A percentile compares a stretch with the other conserved stretches of the same genome.
Conservation (phyloP, 2,329 filamentous ascomycete species). For the Fusarium paranaense region DNA sequence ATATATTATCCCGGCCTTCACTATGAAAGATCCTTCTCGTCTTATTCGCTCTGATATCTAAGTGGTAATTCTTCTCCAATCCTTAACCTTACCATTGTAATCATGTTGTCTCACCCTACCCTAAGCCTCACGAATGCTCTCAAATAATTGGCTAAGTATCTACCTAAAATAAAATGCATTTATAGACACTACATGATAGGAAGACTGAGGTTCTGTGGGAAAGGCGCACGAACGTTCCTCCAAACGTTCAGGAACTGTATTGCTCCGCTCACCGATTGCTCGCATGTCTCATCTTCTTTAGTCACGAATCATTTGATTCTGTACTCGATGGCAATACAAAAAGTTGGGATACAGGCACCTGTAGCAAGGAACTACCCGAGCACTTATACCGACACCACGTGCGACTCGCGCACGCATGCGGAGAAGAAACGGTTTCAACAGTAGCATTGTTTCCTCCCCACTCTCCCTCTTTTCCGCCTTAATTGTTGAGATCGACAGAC, state of each 20-base stretch:
- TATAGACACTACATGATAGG: no score
- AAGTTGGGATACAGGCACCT: background rate
- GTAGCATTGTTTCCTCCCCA: background rate
- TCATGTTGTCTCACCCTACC: background rate
- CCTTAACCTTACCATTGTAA: background rate
- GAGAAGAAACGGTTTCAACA: background rate
- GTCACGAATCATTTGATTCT: background rate
- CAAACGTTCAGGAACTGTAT: background rate
- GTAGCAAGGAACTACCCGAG: background rate
- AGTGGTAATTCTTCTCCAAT: background rate
- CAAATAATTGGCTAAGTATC: no score
- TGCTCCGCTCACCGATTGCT: background rate
- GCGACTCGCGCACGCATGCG: background rate
- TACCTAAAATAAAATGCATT: no score
- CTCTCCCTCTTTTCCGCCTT: no score
- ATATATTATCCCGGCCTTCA: fast-evolving
- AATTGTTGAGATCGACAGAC: background rate
- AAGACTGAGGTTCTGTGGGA: no score
- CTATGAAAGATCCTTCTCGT: fast-evolving
- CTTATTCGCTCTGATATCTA: background rate
- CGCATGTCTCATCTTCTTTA: background rate
- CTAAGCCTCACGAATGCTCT: background rate
- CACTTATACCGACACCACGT: background rate
- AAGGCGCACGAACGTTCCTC: background rate
- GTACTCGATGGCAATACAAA: background rate